Conservation (phyloP, 768 basidiomycete species). For the Tylopilus rubrobrunneus region DNA sequence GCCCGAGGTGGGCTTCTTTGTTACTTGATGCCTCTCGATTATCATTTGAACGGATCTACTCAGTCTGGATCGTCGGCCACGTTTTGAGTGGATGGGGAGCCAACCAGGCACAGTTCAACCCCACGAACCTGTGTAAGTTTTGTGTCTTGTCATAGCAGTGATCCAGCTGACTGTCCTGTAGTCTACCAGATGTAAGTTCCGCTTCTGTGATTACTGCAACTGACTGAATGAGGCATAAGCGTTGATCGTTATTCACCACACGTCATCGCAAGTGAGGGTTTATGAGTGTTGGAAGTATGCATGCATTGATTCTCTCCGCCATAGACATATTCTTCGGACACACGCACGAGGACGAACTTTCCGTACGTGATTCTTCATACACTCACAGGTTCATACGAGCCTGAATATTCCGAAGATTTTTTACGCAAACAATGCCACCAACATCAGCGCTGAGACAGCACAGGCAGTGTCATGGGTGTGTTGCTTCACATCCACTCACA, state of each 20-base stretch:
- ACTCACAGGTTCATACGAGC: neutral
- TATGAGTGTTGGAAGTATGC: neutral
- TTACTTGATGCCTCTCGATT: neutral
- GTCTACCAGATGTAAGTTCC: slow-evolving; percentile 44
- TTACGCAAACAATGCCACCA: slow-evolving; percentile 66
- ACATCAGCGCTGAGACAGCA: slow-evolving; percentile 51
- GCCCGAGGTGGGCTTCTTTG: slow-evolving; percentile 35
- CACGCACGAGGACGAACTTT: slow-evolving; percentile 66
- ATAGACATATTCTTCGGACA: slow-evolving; percentile 42
- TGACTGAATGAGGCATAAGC: slow-evolving; percentile 18
- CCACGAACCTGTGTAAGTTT: slow-evolving; percentile 41
- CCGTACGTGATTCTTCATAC: slow-evolving; percentile 33
- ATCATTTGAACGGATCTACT: neutral
- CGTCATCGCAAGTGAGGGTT: slow-evolving; percentile 40
- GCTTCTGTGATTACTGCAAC: no score
- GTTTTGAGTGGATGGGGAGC: slow-evolving; percentile 48
- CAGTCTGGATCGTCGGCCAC: slow-evolving; percentile 50
- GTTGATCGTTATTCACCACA: slow-evolving; percentile 47
- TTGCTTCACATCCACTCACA: neutral
- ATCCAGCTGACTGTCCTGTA: slow-evolving; percentile 8
- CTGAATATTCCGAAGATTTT: slow-evolving; percentile 45
- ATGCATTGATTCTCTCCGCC: slow-evolving; percentile 41
- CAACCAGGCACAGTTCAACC: slow-evolving; percentile 37
- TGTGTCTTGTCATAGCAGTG: neutral
- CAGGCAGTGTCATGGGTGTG: slow-evolving; percentile 45